Conservation (phyloP, 2,329 filamentous ascomycete genomes). For the Thermomyces lanuginosus region DNA sequence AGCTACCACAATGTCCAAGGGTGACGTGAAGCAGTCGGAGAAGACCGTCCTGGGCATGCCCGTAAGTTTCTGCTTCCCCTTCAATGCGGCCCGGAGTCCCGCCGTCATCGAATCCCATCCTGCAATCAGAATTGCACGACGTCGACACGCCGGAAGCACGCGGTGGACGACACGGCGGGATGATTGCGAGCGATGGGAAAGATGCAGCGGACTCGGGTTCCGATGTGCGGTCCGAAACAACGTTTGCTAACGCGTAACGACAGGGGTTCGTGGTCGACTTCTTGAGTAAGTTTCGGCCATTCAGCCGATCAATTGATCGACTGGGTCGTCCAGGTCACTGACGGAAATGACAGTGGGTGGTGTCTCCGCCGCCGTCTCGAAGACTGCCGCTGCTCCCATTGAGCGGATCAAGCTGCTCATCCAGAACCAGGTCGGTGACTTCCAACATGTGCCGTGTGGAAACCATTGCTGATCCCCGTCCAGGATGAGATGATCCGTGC, state of each 20-base stretch:
- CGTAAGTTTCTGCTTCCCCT: constrained; percentile 20
- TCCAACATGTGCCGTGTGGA: constrained; percentile 2
- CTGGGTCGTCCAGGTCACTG: constrained; percentile 18
- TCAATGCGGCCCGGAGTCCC: constrained; percentile 4
- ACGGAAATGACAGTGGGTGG: constrained; percentile 69
- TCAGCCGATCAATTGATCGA: constrained; percentile 3
- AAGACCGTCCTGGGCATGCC: constrained; percentile 40
- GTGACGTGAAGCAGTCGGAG: constrained; percentile 33
- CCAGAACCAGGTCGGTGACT: constrained; percentile 87
- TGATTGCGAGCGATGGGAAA: too few relatives aligned
- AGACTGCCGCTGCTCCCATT: constrained; percentile 98
- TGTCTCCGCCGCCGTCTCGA: constrained; percentile 99
- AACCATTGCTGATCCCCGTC: constrained; percentile 9
- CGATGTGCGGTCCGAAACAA: too few relatives aligned
- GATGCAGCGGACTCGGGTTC: too few relatives aligned
- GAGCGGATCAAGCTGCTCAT: constrained; percentile 99
- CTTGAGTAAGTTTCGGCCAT: constrained; percentile 61
- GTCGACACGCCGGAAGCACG: too few relatives aligned
- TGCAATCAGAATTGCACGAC: too few relatives aligned
- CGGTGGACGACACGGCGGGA: too few relatives aligned
- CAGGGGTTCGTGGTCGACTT: constrained; percentile 96
- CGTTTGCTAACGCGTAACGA: too few relatives aligned
- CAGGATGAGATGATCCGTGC: constrained; percentile 99
- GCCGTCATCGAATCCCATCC: constrained; percentile 5
- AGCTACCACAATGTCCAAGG: constrained; percentile 30